These are phyloP conservation scores for Myxozyma neotropica DNA, from an alignment of 805 yeast species.

Conservation along the genomic window DNA sequence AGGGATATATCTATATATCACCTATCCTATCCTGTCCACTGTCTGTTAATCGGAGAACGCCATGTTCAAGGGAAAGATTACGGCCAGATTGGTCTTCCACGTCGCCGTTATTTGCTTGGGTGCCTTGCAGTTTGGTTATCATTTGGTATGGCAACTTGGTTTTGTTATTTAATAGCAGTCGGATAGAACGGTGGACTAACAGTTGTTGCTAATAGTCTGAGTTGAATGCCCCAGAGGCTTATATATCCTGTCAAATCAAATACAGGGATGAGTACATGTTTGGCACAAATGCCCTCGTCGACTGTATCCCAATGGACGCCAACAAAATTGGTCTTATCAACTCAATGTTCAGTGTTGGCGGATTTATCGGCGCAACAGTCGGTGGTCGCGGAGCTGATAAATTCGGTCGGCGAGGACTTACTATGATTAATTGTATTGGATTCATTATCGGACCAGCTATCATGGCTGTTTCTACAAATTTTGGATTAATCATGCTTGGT, in stretches of 20 bases:
- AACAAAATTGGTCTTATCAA: conserved; percentile 72
- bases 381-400: conserved; percentile 67
- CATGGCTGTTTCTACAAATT: conserved; percentile 55
- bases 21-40: no score
- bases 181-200: neutral
- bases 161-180: neutral
- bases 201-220: conserved; percentile 58
- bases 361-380: conserved; percentile 69
- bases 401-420: conserved; percentile 63
- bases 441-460: conserved; percentile 65
- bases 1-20: no score
- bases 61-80: conserved; percentile 9
- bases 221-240: conserved; percentile 78
- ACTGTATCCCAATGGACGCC: conserved; percentile 62
- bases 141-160: conserved; percentile 52
- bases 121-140: conserved; percentile 89
- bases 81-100: conserved; percentile 27
- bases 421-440: conserved; percentile 54
- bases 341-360: conserved; percentile 81
- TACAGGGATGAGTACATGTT: conserved; percentile 11
- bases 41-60: no score
- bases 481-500: conserved; percentile 57
- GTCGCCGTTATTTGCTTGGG: conserved; percentile 66
- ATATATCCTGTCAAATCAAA: conserved; percentile 28
- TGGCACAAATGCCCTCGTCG: conserved; percentile 40